phyloP scores from a whole-genome alignment of 106 monocot species.

The Dendrobium catenatum region DNA sequence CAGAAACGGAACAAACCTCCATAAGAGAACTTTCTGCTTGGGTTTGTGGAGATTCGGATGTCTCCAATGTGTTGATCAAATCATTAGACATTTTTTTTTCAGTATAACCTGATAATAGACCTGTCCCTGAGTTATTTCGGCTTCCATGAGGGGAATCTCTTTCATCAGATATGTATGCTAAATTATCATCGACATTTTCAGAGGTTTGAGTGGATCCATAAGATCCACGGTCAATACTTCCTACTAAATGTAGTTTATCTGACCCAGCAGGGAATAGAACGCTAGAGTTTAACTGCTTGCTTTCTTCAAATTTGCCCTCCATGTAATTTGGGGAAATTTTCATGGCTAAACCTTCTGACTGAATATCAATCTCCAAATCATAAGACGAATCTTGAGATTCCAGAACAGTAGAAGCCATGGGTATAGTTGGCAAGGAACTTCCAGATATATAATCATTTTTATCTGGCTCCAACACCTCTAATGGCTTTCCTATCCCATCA shows the following conservation, averaged over 20 bases:
- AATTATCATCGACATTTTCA: conserved; percentile 5
- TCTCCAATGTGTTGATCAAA: conserved; percentile 8
- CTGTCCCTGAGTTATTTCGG: conserved; percentile 9
- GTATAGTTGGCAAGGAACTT: neutral
- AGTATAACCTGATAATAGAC: conserved; percentile 7
- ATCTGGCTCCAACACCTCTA: neutral
- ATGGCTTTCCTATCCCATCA: neutral
- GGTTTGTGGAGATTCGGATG: conserved; percentile 14
- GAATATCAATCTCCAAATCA: conserved; percentile 4
- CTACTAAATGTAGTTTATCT: neutral
- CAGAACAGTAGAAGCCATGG: conserved; percentile 4
- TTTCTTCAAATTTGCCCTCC: conserved; percentile 1
- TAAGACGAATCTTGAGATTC: neutral
- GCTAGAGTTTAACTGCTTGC: conserved; percentile 9
- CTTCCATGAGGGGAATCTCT: conserved; percentile 9
- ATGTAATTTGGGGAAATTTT: neutral
- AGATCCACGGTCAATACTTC: neutral
- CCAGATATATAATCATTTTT: neutral
- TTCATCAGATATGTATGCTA: conserved; percentile 6
- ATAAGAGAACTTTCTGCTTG: neutral
- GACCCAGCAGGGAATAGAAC: neutral
- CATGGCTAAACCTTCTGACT: neutral
- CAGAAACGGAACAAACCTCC: conserved; percentile 3
- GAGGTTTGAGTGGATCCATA: neutral
- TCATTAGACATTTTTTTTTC: conserved; percentile 4